These are phyloP conservation scores for Aspergillus incahuasiensis DNA, from an alignment of 495 filamentous ascomycete genomes.

Conservation along the genomic window DNA sequence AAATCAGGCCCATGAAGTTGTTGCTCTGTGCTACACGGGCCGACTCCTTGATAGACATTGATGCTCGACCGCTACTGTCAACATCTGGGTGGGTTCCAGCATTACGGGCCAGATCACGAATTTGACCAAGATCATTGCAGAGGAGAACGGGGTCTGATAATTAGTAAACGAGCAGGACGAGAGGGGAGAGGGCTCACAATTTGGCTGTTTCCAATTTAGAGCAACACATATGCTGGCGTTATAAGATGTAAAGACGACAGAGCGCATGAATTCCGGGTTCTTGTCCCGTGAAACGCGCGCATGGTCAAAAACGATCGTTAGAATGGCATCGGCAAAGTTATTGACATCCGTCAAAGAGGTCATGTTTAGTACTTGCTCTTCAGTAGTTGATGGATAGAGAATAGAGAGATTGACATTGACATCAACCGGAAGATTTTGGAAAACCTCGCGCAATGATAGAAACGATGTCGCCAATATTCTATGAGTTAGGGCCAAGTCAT, in stretches of 20 bases:
- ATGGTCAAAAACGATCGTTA: conserved; percentile 86
- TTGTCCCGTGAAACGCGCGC: conserved; percentile 68
- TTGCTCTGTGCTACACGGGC: conserved; percentile 91
- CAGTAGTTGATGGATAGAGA: conserved; percentile 68
- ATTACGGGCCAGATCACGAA: conserved; percentile 45
- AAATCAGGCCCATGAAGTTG: conserved; percentile 97
- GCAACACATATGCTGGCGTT: conserved; percentile 87
- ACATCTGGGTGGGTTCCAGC: conserved; percentile 38
- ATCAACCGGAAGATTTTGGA: conserved; percentile 64
- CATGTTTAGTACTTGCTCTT: conserved; percentile 63
- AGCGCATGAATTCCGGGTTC: conserved; percentile 65
- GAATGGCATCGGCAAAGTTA: conserved; percentile 73
- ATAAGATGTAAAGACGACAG: conserved; percentile 87
- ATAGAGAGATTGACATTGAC: conserved; percentile 86
- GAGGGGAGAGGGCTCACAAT: conserved; percentile 55
- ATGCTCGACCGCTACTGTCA: conserved; percentile 61
- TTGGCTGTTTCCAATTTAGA: conserved; percentile 98
- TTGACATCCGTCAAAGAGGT: conserved; percentile 80
- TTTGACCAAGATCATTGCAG: conserved; percentile 80
- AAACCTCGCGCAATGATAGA: conserved; percentile 66
- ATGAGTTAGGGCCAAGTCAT: conserved; percentile 62
- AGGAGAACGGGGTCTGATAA: conserved; percentile 77
- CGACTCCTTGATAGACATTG: conserved; percentile 87
- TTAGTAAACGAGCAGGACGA: not conserved
- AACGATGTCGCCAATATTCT: conserved; percentile 68